Evolutionary conservation across 345 rosid genomes (phyloP).

Genomic region (Ceriops zippeliana): DNA sequence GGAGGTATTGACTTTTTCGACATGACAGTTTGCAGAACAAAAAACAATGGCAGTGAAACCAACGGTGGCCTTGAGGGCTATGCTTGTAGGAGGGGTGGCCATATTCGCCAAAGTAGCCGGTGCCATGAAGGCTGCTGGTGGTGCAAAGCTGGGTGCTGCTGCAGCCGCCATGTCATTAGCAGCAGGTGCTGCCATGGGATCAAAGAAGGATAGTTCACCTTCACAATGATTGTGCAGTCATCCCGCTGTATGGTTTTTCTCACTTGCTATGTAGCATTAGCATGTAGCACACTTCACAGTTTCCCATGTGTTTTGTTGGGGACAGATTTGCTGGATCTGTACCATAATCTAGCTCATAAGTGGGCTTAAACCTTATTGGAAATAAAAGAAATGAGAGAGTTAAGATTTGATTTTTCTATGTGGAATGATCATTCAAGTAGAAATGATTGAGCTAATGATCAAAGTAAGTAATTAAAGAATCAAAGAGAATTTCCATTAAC

Average conservation of each 20-base stretch:
- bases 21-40: conserved; percentile 25
- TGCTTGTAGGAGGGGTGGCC: conserved; percentile 76
- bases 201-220: conserved; percentile 54
- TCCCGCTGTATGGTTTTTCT: not conserved
- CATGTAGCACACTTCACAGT: conserved; percentile 9
- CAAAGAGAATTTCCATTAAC: too few relatives aligned
- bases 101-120: conserved; percentile 72
- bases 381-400: conserved; percentile 12
- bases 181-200: conserved; percentile 67
- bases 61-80: conserved; percentile 81
- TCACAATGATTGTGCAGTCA: conserved; percentile 23
- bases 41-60: conserved; percentile 69
- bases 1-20: not conserved
- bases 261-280: not conserved
- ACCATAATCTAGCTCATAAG: conserved; percentile 5
- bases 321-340: conserved; percentile 4
- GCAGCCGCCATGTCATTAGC: conserved; percentile 81
- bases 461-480: too few relatives aligned
- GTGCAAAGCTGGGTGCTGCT: conserved; percentile 82
- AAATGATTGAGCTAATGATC: not conserved
- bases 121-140: conserved; percentile 85
- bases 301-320: conserved; percentile 5
- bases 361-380: conserved; percentile 1
- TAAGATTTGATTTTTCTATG: not conserved
- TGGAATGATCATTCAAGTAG: not conserved